phyloP scores from a whole-genome alignment of 768 basidiomycete genomes.

The Cantharellus cinnabarinus region DNA sequence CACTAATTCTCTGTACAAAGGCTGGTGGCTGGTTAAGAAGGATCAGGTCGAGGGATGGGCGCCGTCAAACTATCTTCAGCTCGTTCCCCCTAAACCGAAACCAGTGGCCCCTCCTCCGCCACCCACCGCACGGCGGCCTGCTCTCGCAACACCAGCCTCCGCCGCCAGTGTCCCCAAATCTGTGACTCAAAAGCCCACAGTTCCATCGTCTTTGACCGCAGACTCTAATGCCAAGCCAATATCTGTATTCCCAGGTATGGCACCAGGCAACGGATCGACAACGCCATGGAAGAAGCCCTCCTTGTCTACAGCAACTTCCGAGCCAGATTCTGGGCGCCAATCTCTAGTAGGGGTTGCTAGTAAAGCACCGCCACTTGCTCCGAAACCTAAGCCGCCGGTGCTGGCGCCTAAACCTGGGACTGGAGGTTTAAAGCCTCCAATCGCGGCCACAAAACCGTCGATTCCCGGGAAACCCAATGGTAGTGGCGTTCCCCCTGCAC shows the following conservation, averaged over 20 bases:
- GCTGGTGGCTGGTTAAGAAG: slow-evolving; percentile 96
- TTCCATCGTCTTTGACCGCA: slow-evolving; percentile 23
- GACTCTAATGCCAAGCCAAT: slow-evolving; percentile 55
- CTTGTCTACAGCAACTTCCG: slow-evolving; percentile 12
- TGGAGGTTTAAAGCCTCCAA: slow-evolving; percentile 18
- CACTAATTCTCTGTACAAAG: slow-evolving; percentile 7
- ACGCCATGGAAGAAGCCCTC: slow-evolving; percentile 52
- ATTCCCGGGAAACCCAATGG: slow-evolving; percentile 21
- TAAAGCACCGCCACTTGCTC: slow-evolving; percentile 24
- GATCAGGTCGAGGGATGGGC: slow-evolving; percentile 77
- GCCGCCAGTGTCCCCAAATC: slow-evolving; percentile 19
- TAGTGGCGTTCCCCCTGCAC: slow-evolving; percentile 17
- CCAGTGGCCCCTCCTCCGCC: slow-evolving; percentile 52
- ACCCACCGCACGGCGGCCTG: slow-evolving; percentile 18
- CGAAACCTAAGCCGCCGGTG: slow-evolving; percentile 32
- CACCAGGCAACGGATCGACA: slow-evolving; percentile 41
- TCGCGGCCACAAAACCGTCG: slow-evolving; percentile 37
- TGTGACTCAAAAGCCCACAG: slow-evolving; percentile 4
- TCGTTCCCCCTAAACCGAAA: slow-evolving; percentile 44
- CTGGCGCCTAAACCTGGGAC: slow-evolving; percentile 28
- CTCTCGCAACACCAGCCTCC: slow-evolving; percentile 22
- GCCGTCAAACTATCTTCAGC: slow-evolving; percentile 81
- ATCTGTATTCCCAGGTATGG: slow-evolving; percentile 66
- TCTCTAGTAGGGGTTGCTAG: slow-evolving; percentile 36
- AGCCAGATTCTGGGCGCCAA: slow-evolving; percentile 20